Percentiles rank a stretch among this genome's conserved stretches.
phyloP scores from a whole-genome alignment of 1,139 yeast genomes.

The Yamadazyma jaroonii region DNA sequence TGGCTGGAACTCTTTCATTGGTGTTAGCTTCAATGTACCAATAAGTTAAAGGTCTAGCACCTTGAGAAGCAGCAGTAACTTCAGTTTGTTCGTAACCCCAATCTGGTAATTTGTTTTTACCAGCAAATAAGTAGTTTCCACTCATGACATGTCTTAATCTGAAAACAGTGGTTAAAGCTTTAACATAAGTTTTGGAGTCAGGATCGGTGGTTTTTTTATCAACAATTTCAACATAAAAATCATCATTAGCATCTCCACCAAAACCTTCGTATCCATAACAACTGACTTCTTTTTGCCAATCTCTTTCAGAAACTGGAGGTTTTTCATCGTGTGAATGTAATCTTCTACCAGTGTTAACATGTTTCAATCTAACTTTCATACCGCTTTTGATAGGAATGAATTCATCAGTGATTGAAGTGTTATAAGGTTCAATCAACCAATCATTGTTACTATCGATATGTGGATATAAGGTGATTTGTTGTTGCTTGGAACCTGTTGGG shows the following conservation, averaged over 20 bases:
- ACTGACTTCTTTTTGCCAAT: conserved; percentile 95
- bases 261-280: conserved; percentile 92
- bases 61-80: conserved; percentile 87
- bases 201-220: conserved; percentile 53
- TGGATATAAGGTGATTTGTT: conserved; percentile 90
- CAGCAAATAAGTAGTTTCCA: conserved; percentile 87
- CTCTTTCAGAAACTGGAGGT: conserved; percentile 88
- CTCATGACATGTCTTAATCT: conserved; percentile 86
- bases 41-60: conserved; percentile 66
- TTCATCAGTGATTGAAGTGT: conserved; percentile 46
- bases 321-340: conserved; percentile 95
- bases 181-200: conserved; percentile 58
- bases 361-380: conserved; percentile 74
- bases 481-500: conserved; percentile 93
- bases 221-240: conserved; percentile 86
- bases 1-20: conserved; percentile 31
- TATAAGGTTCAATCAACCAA: conserved; percentile 77
- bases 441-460: conserved; percentile 86
- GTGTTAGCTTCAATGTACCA: conserved; percentile 88
- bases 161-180: conserved; percentile 82
- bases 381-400: conserved; percentile 72
- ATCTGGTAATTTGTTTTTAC: conserved; percentile 79
- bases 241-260: conserved; percentile 93
- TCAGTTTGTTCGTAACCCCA: conserved; percentile 99
- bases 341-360: conserved; percentile 68